These are phyloP conservation scores for Scorias spongiosa DNA, from an alignment of 2,329 filamentous ascomycete species.

Conservation along the genomic window DNA sequence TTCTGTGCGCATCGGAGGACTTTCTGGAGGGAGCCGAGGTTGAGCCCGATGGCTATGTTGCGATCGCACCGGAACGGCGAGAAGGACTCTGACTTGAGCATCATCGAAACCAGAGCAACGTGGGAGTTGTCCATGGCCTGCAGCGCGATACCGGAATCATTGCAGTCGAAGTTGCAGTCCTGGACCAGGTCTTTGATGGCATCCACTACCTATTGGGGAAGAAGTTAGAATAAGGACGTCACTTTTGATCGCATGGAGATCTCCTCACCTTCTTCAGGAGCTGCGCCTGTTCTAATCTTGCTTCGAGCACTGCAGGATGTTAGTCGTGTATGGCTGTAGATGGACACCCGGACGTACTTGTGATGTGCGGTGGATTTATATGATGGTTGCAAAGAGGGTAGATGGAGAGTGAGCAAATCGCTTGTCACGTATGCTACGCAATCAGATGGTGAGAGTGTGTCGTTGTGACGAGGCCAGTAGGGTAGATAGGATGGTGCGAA, in stretches of 20 bases:
- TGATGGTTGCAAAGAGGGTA: no score
- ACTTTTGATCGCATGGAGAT: not conserved
- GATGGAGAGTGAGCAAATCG: no score
- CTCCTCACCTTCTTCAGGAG: slow-evolving; percentile 77
- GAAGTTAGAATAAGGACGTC: slow-evolving; percentile 7
- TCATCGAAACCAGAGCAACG: slow-evolving; percentile 96
- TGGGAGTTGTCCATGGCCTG: slow-evolving; percentile 99
- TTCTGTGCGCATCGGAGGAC: slow-evolving; percentile 87
- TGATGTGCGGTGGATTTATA: no score
- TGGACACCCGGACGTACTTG: not conserved
- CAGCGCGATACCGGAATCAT: slow-evolving; percentile 94
- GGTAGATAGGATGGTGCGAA: no score
- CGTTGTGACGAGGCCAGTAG: no score
- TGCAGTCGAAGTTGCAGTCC: slow-evolving; percentile 99
- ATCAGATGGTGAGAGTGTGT: no score
- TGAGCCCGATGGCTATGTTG: slow-evolving; percentile 96
- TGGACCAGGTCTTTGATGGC: slow-evolving; percentile 98
- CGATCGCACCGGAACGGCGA: slow-evolving; percentile 94
- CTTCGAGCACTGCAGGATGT: slow-evolving; percentile 63
- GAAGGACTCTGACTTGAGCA: slow-evolving; percentile 92
- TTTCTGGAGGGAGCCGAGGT: slow-evolving; percentile 91
- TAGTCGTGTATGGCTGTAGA: slow-evolving; percentile 3
- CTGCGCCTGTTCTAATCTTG: slow-evolving; percentile 84
- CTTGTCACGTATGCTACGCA: no score
- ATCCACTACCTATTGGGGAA: slow-evolving; percentile 64